A percentile compares a stretch with the other conserved stretches of the same genome.
phyloP scores from a whole-genome alignment of 2,329 filamentous ascomycete genomes.

The Alternaria novae-zelandiae region DNA sequence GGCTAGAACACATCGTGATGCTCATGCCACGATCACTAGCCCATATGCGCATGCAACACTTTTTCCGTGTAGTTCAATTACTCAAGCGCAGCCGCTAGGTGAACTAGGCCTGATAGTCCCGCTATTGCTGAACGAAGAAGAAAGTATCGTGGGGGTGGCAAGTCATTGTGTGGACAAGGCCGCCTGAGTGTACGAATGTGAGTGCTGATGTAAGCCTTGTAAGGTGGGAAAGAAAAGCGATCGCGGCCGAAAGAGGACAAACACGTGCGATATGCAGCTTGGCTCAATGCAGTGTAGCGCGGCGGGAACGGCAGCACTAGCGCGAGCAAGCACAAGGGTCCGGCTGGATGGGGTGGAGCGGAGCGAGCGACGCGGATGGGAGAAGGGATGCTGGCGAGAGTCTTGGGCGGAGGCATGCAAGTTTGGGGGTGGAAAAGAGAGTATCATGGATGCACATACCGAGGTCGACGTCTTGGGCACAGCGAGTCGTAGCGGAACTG shows the following conservation, averaged over 20 bases:
- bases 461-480: not conserved
- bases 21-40: not conserved
- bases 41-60: not conserved
- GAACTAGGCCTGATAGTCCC: not conserved
- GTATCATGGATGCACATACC: not conserved
- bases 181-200: not conserved
- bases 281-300: not conserved
- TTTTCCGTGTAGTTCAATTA: not conserved
- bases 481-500: not conserved
- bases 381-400: not conserved
- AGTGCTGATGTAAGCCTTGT: not conserved
- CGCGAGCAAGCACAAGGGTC: not conserved
- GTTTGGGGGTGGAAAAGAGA: not conserved
- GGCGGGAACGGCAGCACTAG: conserved; percentile 17
- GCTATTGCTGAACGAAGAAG: not conserved
- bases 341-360: conserved; percentile 8
- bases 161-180: not conserved
- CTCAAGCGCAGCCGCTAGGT: not conserved
- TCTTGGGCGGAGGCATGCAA: not conserved
- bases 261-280: conserved; percentile 2
- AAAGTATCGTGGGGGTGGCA: not conserved
- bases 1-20: not conserved
- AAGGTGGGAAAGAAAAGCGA: not conserved
- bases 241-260: not conserved
- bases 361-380: conserved; percentile 1